Percentiles rank a stretch among this genome's conserved stretches.
phyloP scores from a whole-genome alignment of 163 green algal genomes.

The Chlorella variabilis region DNA sequence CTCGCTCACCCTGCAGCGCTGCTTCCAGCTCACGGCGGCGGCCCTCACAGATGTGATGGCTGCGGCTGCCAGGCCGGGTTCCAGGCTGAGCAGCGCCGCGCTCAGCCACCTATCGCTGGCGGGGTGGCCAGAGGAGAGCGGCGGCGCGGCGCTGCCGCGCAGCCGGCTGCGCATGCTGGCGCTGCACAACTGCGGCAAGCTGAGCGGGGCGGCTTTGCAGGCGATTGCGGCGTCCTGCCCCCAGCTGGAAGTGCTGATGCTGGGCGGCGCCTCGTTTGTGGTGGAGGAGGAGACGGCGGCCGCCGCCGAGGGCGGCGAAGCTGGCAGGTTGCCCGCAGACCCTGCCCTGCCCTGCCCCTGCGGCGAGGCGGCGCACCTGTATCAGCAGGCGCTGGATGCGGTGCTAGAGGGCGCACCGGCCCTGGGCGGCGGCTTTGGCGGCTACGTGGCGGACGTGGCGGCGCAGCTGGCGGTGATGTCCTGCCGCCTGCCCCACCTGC shows the following conservation, averaged over 20 bases:
- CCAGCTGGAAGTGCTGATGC: conserved; percentile 38
- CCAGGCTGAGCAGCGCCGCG: background rate
- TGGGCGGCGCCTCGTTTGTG: conserved; percentile 40
- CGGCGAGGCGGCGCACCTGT: background rate
- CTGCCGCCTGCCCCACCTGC: conserved; percentile 17
- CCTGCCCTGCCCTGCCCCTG: too few species aligned
- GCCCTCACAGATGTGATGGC: conserved; percentile 36
- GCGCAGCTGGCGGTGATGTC: conserved; percentile 20
- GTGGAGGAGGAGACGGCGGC: background rate
- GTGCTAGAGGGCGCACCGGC: background rate
- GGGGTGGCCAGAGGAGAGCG: conserved; percentile 9
- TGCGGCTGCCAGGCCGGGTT: background rate
- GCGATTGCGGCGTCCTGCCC: conserved; percentile 21
- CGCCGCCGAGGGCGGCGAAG: background rate
- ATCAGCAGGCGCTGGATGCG: background rate
- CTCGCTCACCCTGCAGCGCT: conserved; percentile 36
- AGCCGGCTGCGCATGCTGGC: conserved; percentile 36
- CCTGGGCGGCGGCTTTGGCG: background rate
- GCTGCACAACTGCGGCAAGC: conserved; percentile 48
- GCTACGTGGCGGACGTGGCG: conserved; percentile 17
- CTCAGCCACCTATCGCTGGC: conserved; percentile 34
- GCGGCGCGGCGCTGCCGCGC: too few species aligned
- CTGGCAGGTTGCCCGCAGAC: too few species aligned
- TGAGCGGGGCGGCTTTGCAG: conserved; percentile 9
- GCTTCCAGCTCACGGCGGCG: conserved; percentile 43